Conservation (phyloP, 768 basidiomycete genomes). For the Chalciporus piperatus region DNA sequence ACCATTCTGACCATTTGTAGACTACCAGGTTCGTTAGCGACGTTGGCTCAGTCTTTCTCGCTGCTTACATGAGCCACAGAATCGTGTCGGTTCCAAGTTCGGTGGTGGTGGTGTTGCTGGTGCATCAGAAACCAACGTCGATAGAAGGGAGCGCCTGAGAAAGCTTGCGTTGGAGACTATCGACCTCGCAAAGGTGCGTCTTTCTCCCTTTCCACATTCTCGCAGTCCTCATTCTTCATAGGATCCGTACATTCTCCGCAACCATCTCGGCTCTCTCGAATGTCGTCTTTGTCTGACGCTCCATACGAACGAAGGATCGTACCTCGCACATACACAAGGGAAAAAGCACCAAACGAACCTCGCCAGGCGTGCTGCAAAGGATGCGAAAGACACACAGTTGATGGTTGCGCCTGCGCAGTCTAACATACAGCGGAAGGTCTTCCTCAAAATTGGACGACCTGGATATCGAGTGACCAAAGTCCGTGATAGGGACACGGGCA, state of each 20-base stretch:
- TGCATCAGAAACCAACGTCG: constrained; percentile 92
- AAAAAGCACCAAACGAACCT: constrained; percentile 99
- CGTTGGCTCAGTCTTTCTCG: neutral
- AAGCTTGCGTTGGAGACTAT: constrained; percentile 98
- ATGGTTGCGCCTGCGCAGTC: constrained; percentile 84
- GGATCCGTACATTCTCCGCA: constrained; percentile 99
- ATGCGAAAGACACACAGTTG: constrained; percentile 90
- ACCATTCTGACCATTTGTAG: constrained; percentile 33
- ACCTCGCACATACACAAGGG: constrained; percentile 98
- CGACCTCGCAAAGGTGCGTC: constrained; percentile 87
- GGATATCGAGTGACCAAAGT: constrained; percentile 98
- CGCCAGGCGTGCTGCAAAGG: constrained; percentile 93
- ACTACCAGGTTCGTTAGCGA: constrained; percentile 59
- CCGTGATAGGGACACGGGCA: constrained; percentile 82
- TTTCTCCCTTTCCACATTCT: neutral
- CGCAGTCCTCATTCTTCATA: constrained; percentile 28
- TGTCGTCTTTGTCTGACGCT: constrained; percentile 96
- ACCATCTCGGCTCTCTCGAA: constrained; percentile 97
- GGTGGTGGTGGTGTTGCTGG: constrained; percentile 96
- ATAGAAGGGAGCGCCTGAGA: constrained; percentile 88
- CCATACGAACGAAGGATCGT: constrained; percentile 99
- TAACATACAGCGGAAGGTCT: constrained; percentile 85
- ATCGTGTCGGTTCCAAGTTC: constrained; percentile 94
- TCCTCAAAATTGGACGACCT: constrained; percentile 95
- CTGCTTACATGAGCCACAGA: constrained; percentile 44